Conservation (phyloP, 129 eudicot genomes). For the Centrapalus pauciflorus region DNA sequence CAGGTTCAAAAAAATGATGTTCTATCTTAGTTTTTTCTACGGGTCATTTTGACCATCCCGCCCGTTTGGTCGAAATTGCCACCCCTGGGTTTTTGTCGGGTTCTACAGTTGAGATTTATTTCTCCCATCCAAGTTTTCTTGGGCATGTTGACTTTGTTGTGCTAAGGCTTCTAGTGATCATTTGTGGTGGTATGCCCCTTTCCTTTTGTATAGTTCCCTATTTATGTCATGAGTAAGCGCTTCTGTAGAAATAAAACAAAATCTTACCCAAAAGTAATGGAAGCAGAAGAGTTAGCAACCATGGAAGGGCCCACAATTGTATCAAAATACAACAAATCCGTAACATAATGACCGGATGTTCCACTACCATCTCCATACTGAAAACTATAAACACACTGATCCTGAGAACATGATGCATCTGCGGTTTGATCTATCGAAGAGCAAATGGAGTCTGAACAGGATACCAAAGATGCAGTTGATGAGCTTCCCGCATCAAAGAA, state of each 20-base stretch:
- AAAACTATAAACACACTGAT: conserved; percentile 71
- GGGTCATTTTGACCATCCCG: too few relatives aligned
- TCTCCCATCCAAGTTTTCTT: too few relatives aligned
- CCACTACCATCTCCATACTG: conserved; percentile 95
- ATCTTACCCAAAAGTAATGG: conserved; percentile 80
- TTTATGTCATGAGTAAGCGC: background rate
- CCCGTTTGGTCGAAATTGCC: too few relatives aligned
- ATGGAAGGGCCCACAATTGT: conserved; percentile 60
- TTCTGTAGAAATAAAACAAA: conserved; percentile 3
- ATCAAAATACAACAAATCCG: conserved; percentile 79
- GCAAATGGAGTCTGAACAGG: conserved; percentile 80
- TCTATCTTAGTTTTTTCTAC: too few relatives aligned
- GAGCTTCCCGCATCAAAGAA: conserved; percentile 67
- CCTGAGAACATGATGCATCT: conserved; percentile 63
- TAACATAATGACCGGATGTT: conserved; percentile 75
- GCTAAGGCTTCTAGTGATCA: too few relatives aligned
- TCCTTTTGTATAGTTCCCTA: too few relatives aligned
- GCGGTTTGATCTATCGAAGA: conserved; percentile 51
- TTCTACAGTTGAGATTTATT: too few relatives aligned
- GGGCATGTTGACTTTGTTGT: too few relatives aligned
- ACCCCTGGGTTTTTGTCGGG: too few relatives aligned
- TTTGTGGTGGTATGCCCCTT: too few relatives aligned
- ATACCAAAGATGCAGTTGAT: conserved; percentile 61
- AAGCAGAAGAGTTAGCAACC: conserved; percentile 83
- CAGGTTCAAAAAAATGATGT: too few relatives aligned